A percentile compares a stretch with the other conserved stretches of the same genome.
These are phyloP conservation scores for Bryoglossum gracile DNA, from an alignment of 495 filamentous ascomycete genomes.

Conservation along the genomic window DNA sequence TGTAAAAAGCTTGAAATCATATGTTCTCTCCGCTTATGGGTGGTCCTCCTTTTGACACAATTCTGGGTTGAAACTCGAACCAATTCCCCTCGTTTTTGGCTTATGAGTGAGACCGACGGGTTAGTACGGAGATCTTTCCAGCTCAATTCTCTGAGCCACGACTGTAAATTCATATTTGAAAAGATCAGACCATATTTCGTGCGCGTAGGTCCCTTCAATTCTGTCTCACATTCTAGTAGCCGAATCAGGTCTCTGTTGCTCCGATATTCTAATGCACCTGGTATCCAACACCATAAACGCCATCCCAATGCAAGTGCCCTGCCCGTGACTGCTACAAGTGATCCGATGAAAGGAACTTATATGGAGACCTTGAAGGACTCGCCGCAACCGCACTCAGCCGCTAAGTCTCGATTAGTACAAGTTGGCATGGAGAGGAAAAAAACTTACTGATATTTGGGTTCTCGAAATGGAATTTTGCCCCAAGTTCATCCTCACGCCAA, in stretches of 20 bases:
- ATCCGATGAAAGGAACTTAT: no score
- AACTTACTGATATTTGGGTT: conserved; percentile 96
- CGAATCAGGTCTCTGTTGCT: no score
- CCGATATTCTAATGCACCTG: conserved; percentile 16
- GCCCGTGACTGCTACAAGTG: conserved; percentile 13
- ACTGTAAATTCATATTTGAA: not conserved
- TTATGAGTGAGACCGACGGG: no score
- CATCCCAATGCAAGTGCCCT: conserved; percentile 21
- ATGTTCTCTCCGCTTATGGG: no score
- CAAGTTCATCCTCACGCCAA: conserved; percentile 94
- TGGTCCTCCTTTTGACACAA: no score
- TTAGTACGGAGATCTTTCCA: no score
- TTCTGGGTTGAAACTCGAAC: no score
- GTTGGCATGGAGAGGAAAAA: not conserved
- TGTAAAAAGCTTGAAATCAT: no score
- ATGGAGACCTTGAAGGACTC: conserved; percentile 97
- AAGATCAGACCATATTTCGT: no score
- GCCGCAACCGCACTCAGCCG: conserved; percentile 94
- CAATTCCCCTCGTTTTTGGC: no score
- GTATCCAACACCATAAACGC: conserved; percentile 21
- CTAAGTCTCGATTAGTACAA: conserved; percentile 45
- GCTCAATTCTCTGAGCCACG: not conserved
- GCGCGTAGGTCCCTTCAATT: no score
- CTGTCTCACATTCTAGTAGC: no score
- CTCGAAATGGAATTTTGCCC: conserved; percentile 80